Evolutionary conservation across 2,329 filamentous ascomycete genomes (phyloP).

Genomic region (Ophiostoma australiae): DNA sequence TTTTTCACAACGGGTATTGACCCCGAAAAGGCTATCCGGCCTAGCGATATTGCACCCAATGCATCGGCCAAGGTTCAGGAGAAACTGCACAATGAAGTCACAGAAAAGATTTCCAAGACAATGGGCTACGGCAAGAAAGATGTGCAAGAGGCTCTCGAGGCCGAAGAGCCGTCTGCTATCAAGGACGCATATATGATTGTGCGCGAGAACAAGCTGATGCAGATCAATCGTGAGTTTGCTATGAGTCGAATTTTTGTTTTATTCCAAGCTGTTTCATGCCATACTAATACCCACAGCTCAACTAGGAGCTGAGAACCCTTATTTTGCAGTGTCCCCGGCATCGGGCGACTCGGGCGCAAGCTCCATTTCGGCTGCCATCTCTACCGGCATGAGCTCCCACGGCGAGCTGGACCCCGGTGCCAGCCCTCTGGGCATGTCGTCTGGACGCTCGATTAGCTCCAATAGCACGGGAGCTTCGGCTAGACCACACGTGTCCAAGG

Average conservation of each 20-base stretch:
- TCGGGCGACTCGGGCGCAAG: constrained; percentile 36
- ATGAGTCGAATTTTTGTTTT: neutral
- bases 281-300: constrained; percentile 36
- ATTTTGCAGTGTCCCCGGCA: constrained; percentile 44
- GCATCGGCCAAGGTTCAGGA: constrained; percentile 76
- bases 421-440: constrained; percentile 53
- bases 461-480: constrained; percentile 45
- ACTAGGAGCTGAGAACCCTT: constrained; percentile 41
- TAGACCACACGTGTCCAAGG: constrained; percentile 68
- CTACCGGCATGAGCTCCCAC: constrained; percentile 42
- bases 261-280: neutral
- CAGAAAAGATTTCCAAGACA: constrained; percentile 91
- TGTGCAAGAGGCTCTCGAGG: constrained; percentile 87
- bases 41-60: constrained; percentile 72
- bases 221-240: constrained; percentile 71
- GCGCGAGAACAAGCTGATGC: constrained; percentile 95
- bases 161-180: constrained; percentile 91
- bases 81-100: constrained; percentile 85
- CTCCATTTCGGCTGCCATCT: constrained; percentile 53
- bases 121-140: constrained; percentile 97
- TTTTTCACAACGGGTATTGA: constrained; percentile 93
- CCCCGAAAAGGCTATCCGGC: constrained; percentile 83
- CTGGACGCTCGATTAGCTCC: constrained; percentile 50
- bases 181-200: constrained; percentile 99
- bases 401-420: constrained; percentile 37